phyloP scores from a whole-genome alignment of 179 eudicot genomes.

The Heliamphora pulchella region DNA sequence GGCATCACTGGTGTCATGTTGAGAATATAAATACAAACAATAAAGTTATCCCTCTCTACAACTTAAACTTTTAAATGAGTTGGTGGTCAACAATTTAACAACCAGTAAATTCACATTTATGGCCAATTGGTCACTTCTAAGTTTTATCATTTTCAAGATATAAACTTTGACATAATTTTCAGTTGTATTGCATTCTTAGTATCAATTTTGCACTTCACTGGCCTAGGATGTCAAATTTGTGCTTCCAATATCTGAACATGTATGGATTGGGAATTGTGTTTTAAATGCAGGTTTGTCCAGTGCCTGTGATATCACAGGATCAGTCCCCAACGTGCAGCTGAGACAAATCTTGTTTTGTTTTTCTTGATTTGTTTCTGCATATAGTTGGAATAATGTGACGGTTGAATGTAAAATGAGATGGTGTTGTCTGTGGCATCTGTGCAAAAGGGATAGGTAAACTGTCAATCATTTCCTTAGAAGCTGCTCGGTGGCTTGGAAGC shows the following conservation, averaged over 20 bases:
- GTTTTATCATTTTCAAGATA: no score
- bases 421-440: no score
- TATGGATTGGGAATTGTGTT: not conserved
- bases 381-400: not conserved
- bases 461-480: no score
- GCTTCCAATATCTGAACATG: not conserved
- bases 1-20: no score
- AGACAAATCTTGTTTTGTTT: not conserved
- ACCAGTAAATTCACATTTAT: not conserved
- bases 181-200: not conserved
- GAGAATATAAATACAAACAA: no score
- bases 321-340: not conserved
- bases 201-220: not conserved
- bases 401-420: not conserved
- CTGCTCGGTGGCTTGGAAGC: no score
- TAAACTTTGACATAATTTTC: not conserved
- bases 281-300: not conserved
- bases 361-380: not conserved
- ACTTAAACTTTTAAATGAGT: no score
- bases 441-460: no score
- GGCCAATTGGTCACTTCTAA: not conserved
- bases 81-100: no score
- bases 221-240: not conserved
- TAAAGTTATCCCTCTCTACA: no score
- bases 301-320: not conserved